Conservation (phyloP, 345 rosid species). For the Fremontodendron californicum region DNA sequence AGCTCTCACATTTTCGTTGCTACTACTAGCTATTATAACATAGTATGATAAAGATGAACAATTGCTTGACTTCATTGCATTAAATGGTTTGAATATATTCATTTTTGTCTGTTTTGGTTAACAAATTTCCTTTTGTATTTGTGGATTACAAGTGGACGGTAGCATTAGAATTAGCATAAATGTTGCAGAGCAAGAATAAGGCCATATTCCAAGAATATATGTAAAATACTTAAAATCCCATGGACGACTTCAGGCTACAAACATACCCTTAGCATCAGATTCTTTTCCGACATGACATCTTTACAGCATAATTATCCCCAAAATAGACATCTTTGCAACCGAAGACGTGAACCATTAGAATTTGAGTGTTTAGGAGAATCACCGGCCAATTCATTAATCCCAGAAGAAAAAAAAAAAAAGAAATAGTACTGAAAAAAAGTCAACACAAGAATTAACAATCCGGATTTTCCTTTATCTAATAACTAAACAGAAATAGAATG, state of each 20-base stretch:
- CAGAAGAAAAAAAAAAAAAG: background rate
- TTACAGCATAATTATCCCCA: background rate
- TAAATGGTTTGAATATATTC: too few species aligned
- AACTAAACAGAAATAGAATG: background rate
- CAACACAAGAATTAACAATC: background rate
- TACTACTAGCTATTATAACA: too few species aligned
- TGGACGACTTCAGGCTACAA: background rate
- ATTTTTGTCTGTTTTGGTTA: background rate
- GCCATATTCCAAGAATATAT: background rate
- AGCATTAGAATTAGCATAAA: background rate
- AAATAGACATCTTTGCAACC: background rate
- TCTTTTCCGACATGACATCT: background rate
- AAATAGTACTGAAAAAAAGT: background rate
- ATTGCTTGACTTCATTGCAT: too few species aligned
- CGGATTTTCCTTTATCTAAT: background rate
- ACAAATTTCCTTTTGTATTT: background rate
- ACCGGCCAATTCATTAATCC: background rate
- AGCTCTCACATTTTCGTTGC: too few species aligned
- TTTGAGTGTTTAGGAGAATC: background rate
- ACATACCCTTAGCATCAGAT: background rate
- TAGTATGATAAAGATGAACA: too few species aligned
- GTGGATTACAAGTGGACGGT: background rate
- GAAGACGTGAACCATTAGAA: background rate
- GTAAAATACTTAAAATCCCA: background rate
- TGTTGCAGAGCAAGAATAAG: background rate